phyloP scores from a whole-genome alignment of 352 stramenopile genomes.

The Globisporangium paddicum region DNA sequence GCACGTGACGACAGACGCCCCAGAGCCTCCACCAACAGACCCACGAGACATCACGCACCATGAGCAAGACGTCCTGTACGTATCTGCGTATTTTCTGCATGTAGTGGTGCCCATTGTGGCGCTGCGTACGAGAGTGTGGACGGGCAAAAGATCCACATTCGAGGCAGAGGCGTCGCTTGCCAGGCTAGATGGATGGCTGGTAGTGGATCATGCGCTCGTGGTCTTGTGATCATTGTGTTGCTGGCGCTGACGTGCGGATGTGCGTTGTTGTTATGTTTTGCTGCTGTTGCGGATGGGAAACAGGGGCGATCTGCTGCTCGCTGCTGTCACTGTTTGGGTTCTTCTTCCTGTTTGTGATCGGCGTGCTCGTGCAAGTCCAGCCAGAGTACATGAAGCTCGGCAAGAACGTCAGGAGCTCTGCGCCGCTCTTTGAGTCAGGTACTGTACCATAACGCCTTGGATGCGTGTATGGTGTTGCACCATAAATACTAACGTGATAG shows the following conservation, averaged over 20 bases:
- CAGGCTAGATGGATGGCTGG: not conserved
- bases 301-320: constrained; percentile 72
- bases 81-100: no score
- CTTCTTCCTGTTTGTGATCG: constrained; percentile 67
- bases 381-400: constrained; percentile 83
- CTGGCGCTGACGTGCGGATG: not conserved
- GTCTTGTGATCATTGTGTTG: not conserved
- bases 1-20: not conserved
- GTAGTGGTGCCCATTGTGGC: not conserved
- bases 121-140: not conserved
- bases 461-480: not conserved
- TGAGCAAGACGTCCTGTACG: constrained; percentile 41
- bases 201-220: not conserved
- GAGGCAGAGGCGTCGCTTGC: not conserved
- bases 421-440: constrained; percentile 68
- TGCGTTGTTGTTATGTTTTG: not conserved
- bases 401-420: constrained; percentile 57
- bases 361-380: constrained; percentile 65
- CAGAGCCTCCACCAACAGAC: not conserved
- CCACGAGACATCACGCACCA: constrained; percentile 4
- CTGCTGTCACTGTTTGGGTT: constrained; percentile 69
- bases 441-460: not conserved
- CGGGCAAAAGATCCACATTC: constrained; percentile 4
- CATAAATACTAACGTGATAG: not conserved
- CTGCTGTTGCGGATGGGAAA: not conserved